A percentile compares a stretch with the other conserved stretches of the same genome.
phyloP scores from a whole-genome alignment of 73 alveolate genomes.

The Paramecium caudatum region DNA sequence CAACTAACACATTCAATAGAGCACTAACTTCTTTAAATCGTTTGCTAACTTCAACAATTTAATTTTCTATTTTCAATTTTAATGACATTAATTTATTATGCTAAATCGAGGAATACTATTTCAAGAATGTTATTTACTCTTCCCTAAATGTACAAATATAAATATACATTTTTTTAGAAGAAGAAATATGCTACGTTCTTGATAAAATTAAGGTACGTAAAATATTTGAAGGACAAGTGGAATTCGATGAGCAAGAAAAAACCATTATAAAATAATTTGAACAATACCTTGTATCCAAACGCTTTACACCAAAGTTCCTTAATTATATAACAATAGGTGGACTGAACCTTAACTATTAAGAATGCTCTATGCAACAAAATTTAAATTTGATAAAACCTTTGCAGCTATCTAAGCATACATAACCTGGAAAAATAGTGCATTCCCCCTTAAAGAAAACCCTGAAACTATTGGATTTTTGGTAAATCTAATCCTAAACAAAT shows the following conservation, averaged over 20 bases:
- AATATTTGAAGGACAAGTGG: conserved; percentile 62
- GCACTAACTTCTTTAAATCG: background rate
- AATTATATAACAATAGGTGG: conserved; percentile 28
- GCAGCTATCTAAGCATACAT: background rate
- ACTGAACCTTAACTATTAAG: conserved; percentile 50
- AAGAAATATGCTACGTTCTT: conserved; percentile 2
- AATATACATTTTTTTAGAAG: background rate
- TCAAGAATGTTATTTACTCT: conserved; percentile 41
- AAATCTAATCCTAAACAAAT: background rate
- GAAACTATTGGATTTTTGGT: conserved; percentile 19
- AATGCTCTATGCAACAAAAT: conserved; percentile 64
- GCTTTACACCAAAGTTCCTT: conserved; percentile 8
- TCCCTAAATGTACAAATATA: conserved; percentile 13
- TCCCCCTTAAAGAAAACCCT: conserved; percentile 13
- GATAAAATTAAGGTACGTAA: conserved; percentile 38
- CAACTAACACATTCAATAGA: background rate
- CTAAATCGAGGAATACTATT: conserved; percentile 21
- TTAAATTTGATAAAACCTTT: conserved; percentile 30
- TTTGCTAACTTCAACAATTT: background rate
- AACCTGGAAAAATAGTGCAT: background rate
- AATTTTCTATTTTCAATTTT: background rate
- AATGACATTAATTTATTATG: background rate
- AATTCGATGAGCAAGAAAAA: conserved; percentile 18
- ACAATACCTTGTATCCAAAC: background rate
- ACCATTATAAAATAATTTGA: conserved; percentile 1